Percentiles rank a stretch among this genome's conserved stretches.
These are phyloP conservation scores for Mortierella sp. DNA, from an alignment of 371 early-diverging fungal genomes.

Conservation along the genomic window DNA sequence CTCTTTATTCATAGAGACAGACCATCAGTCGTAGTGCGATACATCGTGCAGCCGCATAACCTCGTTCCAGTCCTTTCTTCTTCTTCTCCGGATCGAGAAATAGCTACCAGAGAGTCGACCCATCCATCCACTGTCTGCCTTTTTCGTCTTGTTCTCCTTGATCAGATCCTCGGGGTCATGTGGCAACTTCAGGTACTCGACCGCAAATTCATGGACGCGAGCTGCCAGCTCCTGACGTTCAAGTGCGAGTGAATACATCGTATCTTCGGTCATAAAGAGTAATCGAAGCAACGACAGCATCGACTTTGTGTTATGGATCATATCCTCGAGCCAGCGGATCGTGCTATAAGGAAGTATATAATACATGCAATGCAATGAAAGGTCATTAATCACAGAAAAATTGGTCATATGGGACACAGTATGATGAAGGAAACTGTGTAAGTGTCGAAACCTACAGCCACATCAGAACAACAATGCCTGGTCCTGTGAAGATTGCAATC, in stretches of 20 bases:
- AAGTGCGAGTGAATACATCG: conserved; percentile 36
- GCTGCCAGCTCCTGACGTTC: conserved; percentile 27
- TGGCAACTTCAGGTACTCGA: conserved; percentile 35
- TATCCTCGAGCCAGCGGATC: conserved; percentile 52
- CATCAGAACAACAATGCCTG: conserved; percentile 47
- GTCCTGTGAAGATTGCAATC: conserved; percentile 37
- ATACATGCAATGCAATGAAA: too few species aligned
- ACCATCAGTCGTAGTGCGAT: conserved; percentile 28
- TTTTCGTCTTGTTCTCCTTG: conserved; percentile 42
- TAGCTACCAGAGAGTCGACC: conserved; percentile 48
- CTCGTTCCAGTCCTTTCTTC: conserved; percentile 57
- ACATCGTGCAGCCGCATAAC: conserved; percentile 54
- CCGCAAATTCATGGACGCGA: conserved; percentile 44
- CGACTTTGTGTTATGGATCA: conserved; percentile 50
- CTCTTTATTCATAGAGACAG: neutral
- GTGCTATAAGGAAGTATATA: too few species aligned
- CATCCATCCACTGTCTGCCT: conserved; percentile 39
- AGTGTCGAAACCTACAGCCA: conserved; percentile 55
- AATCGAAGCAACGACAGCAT: conserved; percentile 36
- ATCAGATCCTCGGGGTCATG: conserved; percentile 50
- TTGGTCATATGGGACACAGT: too few species aligned
- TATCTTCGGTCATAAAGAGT: conserved; percentile 44
- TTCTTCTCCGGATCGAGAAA: conserved; percentile 52
- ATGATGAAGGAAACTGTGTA: too few species aligned
- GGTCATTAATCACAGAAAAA: too few species aligned